Conservation (phyloP, 495 filamentous ascomycete genomes). For the Penicillium parvum region DNA sequence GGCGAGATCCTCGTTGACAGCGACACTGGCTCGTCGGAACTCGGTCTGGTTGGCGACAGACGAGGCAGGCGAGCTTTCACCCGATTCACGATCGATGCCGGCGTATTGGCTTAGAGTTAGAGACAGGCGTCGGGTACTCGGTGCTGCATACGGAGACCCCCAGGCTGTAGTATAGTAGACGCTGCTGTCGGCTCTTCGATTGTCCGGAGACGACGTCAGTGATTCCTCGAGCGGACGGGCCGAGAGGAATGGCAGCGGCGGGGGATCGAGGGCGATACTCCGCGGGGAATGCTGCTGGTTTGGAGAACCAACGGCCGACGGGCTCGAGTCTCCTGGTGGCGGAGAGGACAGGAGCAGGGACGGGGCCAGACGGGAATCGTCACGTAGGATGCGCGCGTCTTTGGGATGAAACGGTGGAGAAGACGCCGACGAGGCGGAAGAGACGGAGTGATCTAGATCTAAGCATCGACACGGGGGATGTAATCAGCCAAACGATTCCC, state of each 20-base stretch:
- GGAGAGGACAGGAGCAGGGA: conserved; percentile 32
- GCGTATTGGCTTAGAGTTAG: conserved; percentile 42
- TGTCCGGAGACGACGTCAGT: conserved; percentile 39
- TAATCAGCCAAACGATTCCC: conserved; percentile 4
- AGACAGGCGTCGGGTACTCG: conserved; percentile 46
- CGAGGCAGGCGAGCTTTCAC: conserved; percentile 36
- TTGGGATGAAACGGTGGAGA: conserved; percentile 33
- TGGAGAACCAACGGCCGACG: conserved; percentile 34
- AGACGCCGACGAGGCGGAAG: conserved; percentile 40
- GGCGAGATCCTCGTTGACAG: conserved; percentile 24
- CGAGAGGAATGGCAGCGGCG: conserved; percentile 33
- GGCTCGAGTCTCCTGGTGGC: conserved; percentile 38
- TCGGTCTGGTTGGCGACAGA: conserved; percentile 50
- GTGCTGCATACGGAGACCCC: conserved; percentile 68
- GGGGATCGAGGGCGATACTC: conserved; percentile 30
- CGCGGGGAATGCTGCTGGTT: conserved; percentile 27
- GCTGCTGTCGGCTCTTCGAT: conserved; percentile 41
- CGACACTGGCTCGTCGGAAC: conserved; percentile 45
- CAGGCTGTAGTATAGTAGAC: conserved; percentile 63
- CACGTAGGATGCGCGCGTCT: conserved; percentile 27
- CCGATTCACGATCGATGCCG: conserved; percentile 31
- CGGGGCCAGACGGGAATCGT: conserved; percentile 31
- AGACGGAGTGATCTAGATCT: conserved; percentile 42
- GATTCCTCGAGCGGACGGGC: conserved; percentile 34
- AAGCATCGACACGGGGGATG: conserved; percentile 12